These are phyloP conservation scores for Spergularia azorica DNA, from an alignment of 179 eudicot species.

Conservation along the genomic window DNA sequence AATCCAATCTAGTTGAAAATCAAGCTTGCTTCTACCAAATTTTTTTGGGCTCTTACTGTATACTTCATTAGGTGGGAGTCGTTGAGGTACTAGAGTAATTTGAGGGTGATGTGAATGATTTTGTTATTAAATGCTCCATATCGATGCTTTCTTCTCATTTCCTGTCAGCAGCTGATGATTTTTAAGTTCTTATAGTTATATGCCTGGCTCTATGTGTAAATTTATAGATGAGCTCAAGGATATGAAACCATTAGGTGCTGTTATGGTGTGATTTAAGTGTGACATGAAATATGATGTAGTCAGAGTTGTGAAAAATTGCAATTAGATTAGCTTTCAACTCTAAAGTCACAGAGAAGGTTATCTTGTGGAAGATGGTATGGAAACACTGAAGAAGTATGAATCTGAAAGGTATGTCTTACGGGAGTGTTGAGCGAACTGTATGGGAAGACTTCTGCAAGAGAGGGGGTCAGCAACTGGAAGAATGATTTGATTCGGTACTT, in stretches of 20 bases:
- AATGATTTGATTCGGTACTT: no score
- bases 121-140: not conserved
- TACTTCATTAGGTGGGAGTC: no score
- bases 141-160: not conserved
- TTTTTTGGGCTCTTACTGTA: not conserved
- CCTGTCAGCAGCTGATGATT: not conserved
- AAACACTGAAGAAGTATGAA: slow-evolving; percentile 77
- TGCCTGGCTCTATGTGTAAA: not conserved
- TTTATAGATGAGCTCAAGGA: not conserved
- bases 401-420: slow-evolving; percentile 67
- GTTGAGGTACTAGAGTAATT: no score
- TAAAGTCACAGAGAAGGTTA: not conserved
- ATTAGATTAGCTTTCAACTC: not conserved
- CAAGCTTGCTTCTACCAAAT: not conserved
- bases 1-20: slow-evolving; percentile 7
- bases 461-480: slow-evolving; percentile 63
- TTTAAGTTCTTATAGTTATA: not conserved
- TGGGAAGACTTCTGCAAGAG: slow-evolving; percentile 94
- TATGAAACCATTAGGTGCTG: not conserved
- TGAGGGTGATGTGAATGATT: no score
- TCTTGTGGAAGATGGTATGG: slow-evolving; percentile 91
- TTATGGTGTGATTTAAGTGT: not conserved
- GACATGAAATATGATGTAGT: not conserved
- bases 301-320: not conserved
- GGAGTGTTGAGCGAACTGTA: slow-evolving; percentile 78